Conservation (phyloP, 23 red algal species). For the Chondrus crispus region DNA sequence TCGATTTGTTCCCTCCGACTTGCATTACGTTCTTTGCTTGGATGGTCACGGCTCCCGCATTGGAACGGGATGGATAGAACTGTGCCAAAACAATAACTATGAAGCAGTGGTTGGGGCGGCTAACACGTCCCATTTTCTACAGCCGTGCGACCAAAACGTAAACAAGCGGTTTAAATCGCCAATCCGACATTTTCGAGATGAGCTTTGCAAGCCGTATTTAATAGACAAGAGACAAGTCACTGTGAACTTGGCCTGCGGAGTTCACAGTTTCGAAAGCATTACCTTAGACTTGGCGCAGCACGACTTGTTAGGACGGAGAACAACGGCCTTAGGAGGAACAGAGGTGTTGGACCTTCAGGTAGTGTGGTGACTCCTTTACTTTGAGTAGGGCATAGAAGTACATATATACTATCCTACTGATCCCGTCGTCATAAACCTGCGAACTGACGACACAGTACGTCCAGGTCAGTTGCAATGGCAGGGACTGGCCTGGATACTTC, state of each 20-base stretch:
- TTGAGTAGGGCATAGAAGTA: too few species aligned
- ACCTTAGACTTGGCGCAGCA: too few species aligned
- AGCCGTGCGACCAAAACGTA: background rate
- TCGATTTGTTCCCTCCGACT: background rate
- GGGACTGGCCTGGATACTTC: too few species aligned
- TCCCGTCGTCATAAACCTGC: too few species aligned
- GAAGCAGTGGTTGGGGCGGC: background rate
- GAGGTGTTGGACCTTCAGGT: too few species aligned
- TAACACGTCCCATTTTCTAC: constrained; percentile 12
- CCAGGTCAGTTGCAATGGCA: too few species aligned
- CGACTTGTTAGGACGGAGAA: too few species aligned
- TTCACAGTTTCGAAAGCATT: background rate
- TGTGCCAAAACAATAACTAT: background rate
- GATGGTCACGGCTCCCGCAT: background rate
- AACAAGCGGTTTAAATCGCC: background rate
- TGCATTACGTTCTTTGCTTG: background rate
- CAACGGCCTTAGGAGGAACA: too few species aligned
- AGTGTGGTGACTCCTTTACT: too few species aligned
- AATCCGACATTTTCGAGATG: background rate
- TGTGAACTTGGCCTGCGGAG: constrained; percentile 1
- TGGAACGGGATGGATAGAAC: background rate
- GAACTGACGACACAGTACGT: too few species aligned
- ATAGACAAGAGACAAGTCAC: background rate
- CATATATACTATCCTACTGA: too few species aligned
- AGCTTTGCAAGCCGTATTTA: background rate